phyloP scores from a whole-genome alignment of 2,329 filamentous ascomycete species.

The Neopestalotiopsis rosae region DNA sequence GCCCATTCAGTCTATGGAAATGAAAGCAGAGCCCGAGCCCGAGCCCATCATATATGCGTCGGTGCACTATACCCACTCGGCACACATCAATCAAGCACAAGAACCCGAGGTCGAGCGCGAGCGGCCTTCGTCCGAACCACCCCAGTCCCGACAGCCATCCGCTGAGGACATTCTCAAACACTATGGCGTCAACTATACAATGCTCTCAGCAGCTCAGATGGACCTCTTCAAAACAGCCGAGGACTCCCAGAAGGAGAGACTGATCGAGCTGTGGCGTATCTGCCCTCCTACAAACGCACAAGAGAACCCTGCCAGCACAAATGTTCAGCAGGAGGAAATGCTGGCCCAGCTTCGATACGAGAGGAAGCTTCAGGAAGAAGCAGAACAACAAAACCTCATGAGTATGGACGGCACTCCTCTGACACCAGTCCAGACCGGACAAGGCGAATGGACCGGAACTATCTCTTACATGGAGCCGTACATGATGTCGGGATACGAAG shows the following conservation, averaged over 20 bases:
- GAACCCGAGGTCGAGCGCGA: slow-evolving; percentile 40
- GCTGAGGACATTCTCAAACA: slow-evolving; percentile 65
- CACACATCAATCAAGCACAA: slow-evolving; percentile 62
- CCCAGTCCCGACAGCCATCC: slow-evolving; percentile 52
- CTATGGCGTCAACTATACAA: slow-evolving; percentile 72
- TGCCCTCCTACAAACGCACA: slow-evolving; percentile 69
- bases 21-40: slow-evolving; percentile 36
- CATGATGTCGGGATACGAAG: slow-evolving; percentile 81
- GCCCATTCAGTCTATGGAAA: slow-evolving; percentile 33
- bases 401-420: slow-evolving; percentile 60
- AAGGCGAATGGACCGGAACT: slow-evolving; percentile 56
- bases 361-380: slow-evolving; percentile 48
- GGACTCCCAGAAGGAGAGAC: slow-evolving; percentile 71
- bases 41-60: slow-evolving; percentile 72
- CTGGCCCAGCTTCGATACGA: slow-evolving; percentile 68
- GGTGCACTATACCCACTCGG: slow-evolving; percentile 84
- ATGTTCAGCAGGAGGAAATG: slow-evolving; percentile 61
- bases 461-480: slow-evolving; percentile 74
- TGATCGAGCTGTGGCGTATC: slow-evolving; percentile 86
- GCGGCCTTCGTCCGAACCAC: slow-evolving; percentile 57
- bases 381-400: slow-evolving; percentile 47
- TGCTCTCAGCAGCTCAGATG: slow-evolving; percentile 76
- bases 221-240: slow-evolving; percentile 80
- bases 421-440: slow-evolving; percentile 54
- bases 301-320: slow-evolving; percentile 58